These are phyloP conservation scores for Pistacia vera DNA, from an alignment of 345 rosid genomes.

Conservation along the genomic window DNA sequence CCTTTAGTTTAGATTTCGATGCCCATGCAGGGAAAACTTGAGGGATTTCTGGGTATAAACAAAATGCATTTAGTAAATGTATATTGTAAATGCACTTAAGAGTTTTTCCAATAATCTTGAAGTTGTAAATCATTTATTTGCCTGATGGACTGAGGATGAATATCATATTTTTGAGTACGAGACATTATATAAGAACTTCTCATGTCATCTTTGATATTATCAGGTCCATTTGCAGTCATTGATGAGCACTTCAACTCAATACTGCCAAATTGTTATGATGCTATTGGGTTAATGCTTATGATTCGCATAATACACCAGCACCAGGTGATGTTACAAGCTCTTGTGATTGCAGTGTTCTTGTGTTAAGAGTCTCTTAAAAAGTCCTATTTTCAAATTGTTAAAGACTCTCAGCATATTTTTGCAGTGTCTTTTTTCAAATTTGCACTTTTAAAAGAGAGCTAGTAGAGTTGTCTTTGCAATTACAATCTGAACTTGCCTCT, in stretches of 20 bases:
- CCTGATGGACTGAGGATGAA: neutral
- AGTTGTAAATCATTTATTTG: neutral
- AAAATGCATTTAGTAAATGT: neutral
- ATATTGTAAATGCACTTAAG: neutral
- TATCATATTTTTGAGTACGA: neutral
- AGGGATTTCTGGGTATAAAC: no score
- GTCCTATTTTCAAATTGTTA: neutral
- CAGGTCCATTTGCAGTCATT: conserved; percentile 97
- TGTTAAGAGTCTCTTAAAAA: neutral
- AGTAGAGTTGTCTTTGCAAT: neutral
- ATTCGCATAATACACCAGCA: conserved; percentile 94
- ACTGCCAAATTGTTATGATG: conserved; percentile 91
- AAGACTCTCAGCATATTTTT: neutral
- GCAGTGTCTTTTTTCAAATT: neutral
- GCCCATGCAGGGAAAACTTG: no score
- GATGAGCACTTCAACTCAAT: conserved; percentile 90
- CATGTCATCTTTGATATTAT: conserved; percentile 16
- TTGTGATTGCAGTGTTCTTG: neutral
- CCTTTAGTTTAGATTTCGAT: no score
- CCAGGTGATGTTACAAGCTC: conserved; percentile 55
- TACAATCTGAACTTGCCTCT: neutral
- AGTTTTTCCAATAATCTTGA: conserved; percentile 3
- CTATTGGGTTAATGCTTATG: conserved; percentile 98
- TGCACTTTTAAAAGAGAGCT: no score
- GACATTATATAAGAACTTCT: conserved; percentile 8